Conservation (phyloP, 192 early-diverging fungal species). For the Linnemannia zychae region DNA sequence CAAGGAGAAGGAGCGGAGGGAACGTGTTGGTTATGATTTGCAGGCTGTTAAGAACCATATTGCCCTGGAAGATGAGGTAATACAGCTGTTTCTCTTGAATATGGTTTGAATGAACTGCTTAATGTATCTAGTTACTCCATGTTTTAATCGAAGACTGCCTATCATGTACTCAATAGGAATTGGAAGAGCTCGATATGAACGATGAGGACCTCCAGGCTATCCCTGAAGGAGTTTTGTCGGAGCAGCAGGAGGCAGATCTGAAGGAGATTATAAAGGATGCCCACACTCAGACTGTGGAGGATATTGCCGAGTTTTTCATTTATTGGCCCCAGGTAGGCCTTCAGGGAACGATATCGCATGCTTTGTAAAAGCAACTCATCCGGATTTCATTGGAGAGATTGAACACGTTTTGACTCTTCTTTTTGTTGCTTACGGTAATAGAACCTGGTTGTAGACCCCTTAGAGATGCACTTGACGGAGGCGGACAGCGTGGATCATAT, state of each 20-base stretch:
- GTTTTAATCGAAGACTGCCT: neutral
- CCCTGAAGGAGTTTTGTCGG: slow-evolving; percentile 39
- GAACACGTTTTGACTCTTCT: neutral
- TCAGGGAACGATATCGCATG: neutral
- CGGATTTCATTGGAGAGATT: too few relatives aligned
- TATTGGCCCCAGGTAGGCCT: slow-evolving; percentile 39
- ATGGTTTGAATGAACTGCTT: neutral
- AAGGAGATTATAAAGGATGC: slow-evolving; percentile 34
- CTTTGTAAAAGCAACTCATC: neutral
- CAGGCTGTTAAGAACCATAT: slow-evolving; percentile 1
- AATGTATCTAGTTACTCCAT: neutral
- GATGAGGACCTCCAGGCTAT: slow-evolving; percentile 19
- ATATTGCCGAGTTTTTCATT: slow-evolving; percentile 46
- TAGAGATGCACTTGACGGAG: slow-evolving; percentile 7
- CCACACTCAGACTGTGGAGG: slow-evolving; percentile 18
- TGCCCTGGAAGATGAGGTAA: slow-evolving; percentile 29
- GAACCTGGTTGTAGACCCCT: neutral
- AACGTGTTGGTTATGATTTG: slow-evolving; percentile 32
- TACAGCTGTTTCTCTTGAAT: neutral
- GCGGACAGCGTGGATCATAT: slow-evolving; percentile 18
- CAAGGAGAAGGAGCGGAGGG: slow-evolving; percentile 45
- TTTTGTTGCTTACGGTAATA: neutral
- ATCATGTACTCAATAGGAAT: slow-evolving; percentile 1
- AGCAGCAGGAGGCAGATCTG: slow-evolving; percentile 37
- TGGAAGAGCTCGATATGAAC: slow-evolving; percentile 32